Conservation (phyloP, 2,329 filamentous ascomycete genomes). For the Alternaria viburni region DNA sequence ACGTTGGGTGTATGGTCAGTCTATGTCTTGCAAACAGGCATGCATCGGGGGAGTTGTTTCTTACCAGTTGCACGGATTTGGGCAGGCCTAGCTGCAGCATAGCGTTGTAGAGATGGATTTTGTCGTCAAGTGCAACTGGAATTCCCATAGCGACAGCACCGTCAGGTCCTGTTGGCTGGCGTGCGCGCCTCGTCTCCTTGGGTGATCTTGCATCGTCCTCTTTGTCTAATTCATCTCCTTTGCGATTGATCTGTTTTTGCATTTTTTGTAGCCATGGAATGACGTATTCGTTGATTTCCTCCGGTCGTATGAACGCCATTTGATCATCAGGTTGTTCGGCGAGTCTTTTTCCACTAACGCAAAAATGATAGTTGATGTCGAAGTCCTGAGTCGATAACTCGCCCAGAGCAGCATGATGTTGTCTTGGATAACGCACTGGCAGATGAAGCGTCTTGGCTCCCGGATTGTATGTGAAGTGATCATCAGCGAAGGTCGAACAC, state of each 20-base stretch:
- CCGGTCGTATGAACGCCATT: slow-evolving; percentile 14
- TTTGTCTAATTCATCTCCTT: no score
- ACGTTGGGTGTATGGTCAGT: not conserved
- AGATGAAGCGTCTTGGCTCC: slow-evolving; percentile 2
- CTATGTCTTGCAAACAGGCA: not conserved
- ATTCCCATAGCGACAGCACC: slow-evolving; percentile 2
- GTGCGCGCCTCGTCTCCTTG: not conserved
- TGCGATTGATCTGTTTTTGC: not conserved
- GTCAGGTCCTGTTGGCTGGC: not conserved
- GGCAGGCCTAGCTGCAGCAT: slow-evolving; percentile 27
- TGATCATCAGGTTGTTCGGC: not conserved
- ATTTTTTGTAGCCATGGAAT: slow-evolving; percentile 23
- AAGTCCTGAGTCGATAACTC: not conserved
- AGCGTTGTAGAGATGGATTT: slow-evolving; percentile 30
- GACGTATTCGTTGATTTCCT: slow-evolving; percentile 15
- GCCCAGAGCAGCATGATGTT: not conserved
- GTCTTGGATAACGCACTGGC: slow-evolving; percentile 15
- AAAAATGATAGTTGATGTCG: not conserved
- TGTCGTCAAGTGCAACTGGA: slow-evolving; percentile 15
- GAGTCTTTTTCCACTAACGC: not conserved
- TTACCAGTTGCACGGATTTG: slow-evolving; percentile 6
- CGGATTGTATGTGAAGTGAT: slow-evolving; percentile 20
- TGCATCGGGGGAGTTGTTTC: not conserved
- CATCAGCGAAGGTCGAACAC: slow-evolving; percentile 18
- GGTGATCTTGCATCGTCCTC: not conserved